These are phyloP conservation scores for Chaetomidium leptoderma DNA, from an alignment of 495 filamentous ascomycete genomes.

Conservation along the genomic window DNA sequence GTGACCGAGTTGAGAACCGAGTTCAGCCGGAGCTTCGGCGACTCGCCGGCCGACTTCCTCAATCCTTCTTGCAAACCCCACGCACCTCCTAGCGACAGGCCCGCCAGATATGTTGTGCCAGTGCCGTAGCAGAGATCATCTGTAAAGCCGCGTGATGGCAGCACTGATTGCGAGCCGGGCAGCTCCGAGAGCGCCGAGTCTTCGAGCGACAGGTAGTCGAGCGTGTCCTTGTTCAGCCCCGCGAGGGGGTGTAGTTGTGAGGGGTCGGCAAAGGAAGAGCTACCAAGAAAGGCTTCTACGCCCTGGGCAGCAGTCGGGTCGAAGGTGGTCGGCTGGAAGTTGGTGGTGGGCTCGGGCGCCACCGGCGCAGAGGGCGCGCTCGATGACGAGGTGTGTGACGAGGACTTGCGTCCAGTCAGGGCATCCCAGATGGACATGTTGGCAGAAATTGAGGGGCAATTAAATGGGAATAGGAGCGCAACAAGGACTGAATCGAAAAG, in stretches of 20 bases:
- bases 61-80: slow-evolving; percentile 91
- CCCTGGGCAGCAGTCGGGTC: slow-evolving; percentile 68
- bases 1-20: slow-evolving; percentile 90
- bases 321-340: slow-evolving; percentile 57
- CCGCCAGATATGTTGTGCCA: slow-evolving; percentile 85
- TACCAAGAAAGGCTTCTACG: slow-evolving; percentile 73
- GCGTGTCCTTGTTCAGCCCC: slow-evolving; percentile 81
- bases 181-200: slow-evolving; percentile 83
- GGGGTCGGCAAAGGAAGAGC: slow-evolving; percentile 71
- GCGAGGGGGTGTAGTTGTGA: slow-evolving; percentile 88
- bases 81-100: slow-evolving; percentile 76
- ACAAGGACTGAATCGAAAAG: not conserved
- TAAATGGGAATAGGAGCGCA: not conserved
- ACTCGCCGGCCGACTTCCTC: slow-evolving; percentile 64
- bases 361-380: slow-evolving; percentile 23
- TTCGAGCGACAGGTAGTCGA: slow-evolving; percentile 92
- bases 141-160: slow-evolving; percentile 93
- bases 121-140: slow-evolving; percentile 98
- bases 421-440: slow-evolving; percentile 78
- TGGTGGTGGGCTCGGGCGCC: slow-evolving; percentile 34
- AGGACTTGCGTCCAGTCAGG: slow-evolving; percentile 75
- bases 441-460: not conserved
- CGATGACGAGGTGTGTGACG: slow-evolving; percentile 37
- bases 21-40: slow-evolving; percentile 88
- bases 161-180: slow-evolving; percentile 76